phyloP scores from a whole-genome alignment of 2,329 filamentous ascomycete species.

The Macroventuria anomochaeta region DNA sequence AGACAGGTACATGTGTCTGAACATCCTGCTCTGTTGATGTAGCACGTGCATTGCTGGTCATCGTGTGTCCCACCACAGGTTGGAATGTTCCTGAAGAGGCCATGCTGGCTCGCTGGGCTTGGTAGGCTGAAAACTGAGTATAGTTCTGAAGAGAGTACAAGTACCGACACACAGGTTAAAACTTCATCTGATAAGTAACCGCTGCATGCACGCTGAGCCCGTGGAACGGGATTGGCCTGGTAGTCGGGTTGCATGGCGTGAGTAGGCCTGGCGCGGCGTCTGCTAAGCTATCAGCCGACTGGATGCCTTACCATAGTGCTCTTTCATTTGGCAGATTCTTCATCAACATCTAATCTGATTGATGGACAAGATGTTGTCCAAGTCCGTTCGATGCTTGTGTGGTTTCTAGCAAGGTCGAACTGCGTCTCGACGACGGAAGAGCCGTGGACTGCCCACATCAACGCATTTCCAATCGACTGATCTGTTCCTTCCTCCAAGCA shows the following conservation, averaged over 20 bases:
- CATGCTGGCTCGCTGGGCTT: not conserved
- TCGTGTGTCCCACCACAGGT: not conserved
- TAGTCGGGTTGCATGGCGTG: not conserved
- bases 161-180: not conserved
- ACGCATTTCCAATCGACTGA: too few relatives aligned
- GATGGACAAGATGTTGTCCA: not conserved
- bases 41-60: not conserved
- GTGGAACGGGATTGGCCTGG: not conserved
- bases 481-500: too few relatives aligned
- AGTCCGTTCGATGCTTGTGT: not conserved
- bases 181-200: not conserved
- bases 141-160: too few relatives aligned
- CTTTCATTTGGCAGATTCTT: conserved; percentile 1
- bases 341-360: conserved; percentile 4
- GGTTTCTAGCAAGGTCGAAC: not conserved
- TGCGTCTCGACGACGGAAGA: not conserved
- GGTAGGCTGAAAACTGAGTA: too few relatives aligned
- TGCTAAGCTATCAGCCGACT: conserved; percentile 1
- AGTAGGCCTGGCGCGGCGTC: not conserved
- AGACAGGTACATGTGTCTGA: too few relatives aligned
- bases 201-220: not conserved
- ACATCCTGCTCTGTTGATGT: too few relatives aligned
- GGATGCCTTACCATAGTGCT: conserved; percentile 1
- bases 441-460: not conserved
- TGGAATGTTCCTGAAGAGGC: not conserved